Conservation (phyloP, 129 eudicot genomes). For the Flaveria robusta region DNA sequence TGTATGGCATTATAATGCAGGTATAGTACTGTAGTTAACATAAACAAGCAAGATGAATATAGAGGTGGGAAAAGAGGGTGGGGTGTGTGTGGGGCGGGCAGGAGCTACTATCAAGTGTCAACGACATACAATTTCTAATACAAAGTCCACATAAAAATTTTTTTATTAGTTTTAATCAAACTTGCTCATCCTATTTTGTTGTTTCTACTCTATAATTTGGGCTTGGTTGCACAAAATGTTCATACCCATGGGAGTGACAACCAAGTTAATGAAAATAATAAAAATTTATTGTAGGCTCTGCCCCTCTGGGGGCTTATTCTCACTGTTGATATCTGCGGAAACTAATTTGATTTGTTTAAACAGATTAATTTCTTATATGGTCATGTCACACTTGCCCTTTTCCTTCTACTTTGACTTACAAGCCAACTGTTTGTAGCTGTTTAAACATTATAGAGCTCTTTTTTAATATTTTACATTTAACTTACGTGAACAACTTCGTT, state of each 20-base stretch:
- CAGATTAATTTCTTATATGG: background rate
- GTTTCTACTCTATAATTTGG: background rate
- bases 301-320: background rate
- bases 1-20: no score
- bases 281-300: background rate
- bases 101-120: background rate
- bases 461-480: background rate
- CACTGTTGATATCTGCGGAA: background rate
- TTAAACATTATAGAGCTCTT: background rate
- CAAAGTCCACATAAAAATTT: background rate
- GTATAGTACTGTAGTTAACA: no score
- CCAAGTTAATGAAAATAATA: background rate
- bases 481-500: slow-evolving; percentile 4
- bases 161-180: background rate
- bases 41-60: no score
- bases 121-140: background rate
- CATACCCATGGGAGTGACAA: background rate
- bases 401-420: background rate
- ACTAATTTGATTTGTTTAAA: background rate
- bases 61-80: no score
- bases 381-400: background rate
- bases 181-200: background rate
- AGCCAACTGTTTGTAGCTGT: slow-evolving; percentile 5
- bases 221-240: background rate
- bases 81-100: background rate